Percentiles rank a stretch among this genome's conserved stretches.
phyloP scores from a whole-genome alignment of 2,329 filamentous ascomycete genomes.

The Diaporthe citrichinensis region DNA sequence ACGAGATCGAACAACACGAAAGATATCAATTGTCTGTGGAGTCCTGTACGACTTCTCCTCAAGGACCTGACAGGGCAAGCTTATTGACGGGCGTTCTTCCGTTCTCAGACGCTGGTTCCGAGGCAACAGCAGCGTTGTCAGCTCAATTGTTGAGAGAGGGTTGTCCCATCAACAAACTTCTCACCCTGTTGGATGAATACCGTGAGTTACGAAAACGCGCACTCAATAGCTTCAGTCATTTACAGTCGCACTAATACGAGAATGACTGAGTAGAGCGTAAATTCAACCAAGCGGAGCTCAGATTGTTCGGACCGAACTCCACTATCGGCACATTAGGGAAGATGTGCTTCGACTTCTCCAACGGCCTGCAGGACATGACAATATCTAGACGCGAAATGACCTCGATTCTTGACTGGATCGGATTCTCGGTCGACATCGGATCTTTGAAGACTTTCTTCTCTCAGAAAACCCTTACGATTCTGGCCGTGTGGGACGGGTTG shows the following conservation, averaged over 20 bases:
- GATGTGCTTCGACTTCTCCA: conserved; percentile 7
- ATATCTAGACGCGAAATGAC: background rate
- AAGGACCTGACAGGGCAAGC: too few relatives aligned
- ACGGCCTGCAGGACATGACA: background rate
- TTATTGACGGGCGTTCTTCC: background rate
- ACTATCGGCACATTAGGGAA: background rate
- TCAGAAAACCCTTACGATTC: background rate
- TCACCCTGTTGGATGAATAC: background rate
- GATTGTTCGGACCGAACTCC: background rate
- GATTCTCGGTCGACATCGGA: background rate
- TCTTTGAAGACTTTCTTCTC: background rate
- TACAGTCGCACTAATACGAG: background rate
- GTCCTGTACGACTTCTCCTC: too few relatives aligned
- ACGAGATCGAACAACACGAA: background rate
- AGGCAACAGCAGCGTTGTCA: background rate
- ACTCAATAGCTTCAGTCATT: background rate
- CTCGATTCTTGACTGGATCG: background rate
- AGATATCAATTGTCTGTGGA: too few relatives aligned
- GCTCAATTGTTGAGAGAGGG: background rate
- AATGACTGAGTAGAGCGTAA: background rate
- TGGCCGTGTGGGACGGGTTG: background rate
- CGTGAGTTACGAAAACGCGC: background rate
- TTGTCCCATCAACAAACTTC: background rate
- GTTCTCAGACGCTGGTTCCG: background rate
- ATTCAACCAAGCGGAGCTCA: background rate